Percentiles rank a stretch among this genome's conserved stretches.
These are phyloP conservation scores for Lepidium africanum DNA, from an alignment of 345 rosid genomes.

Conservation along the genomic window DNA sequence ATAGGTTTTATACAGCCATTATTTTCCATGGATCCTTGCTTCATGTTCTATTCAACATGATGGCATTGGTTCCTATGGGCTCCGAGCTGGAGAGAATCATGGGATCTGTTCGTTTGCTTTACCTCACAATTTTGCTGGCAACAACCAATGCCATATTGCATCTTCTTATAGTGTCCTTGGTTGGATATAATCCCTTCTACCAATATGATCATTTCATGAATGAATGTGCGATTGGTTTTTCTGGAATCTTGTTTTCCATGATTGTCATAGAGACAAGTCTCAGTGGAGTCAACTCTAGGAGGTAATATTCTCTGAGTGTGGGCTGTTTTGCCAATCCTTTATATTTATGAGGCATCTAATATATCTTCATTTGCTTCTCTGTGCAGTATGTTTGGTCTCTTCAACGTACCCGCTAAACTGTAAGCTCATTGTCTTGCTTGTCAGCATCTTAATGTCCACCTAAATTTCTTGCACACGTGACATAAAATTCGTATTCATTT, in stretches of 20 bases:
- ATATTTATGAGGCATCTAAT: background rate
- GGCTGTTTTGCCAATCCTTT: background rate
- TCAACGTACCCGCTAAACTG: conserved; percentile 92
- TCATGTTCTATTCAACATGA: conserved; percentile 90
- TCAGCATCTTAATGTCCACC: background rate
- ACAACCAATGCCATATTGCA: conserved; percentile 77
- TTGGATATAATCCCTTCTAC: conserved; percentile 53
- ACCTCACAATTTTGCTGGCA: conserved; percentile 67
- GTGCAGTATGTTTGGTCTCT: conserved; percentile 95
- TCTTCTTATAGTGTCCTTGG: conserved; percentile 63
- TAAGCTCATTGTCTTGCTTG: conserved; percentile 30
- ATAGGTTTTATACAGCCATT: conserved; percentile 73
- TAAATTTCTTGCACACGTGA: background rate
- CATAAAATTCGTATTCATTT: conserved; percentile 12
- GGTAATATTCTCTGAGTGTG: conserved; percentile 44
- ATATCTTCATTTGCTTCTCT: conserved; percentile 5
- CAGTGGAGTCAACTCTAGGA: conserved; percentile 82
- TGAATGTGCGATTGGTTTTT: conserved; percentile 90
- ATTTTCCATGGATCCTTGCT: conserved; percentile 85
- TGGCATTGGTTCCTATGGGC: conserved; percentile 95
- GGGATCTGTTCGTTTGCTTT: conserved; percentile 86
- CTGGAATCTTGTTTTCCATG: conserved; percentile 86
- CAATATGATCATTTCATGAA: conserved; percentile 38
- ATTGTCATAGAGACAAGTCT: conserved; percentile 91
- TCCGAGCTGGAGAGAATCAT: conserved; percentile 93